Evolutionary conservation across 1,284 basidiomycete genomes (phyloP).

Genomic region (Cryptococcus floricola): DNA sequence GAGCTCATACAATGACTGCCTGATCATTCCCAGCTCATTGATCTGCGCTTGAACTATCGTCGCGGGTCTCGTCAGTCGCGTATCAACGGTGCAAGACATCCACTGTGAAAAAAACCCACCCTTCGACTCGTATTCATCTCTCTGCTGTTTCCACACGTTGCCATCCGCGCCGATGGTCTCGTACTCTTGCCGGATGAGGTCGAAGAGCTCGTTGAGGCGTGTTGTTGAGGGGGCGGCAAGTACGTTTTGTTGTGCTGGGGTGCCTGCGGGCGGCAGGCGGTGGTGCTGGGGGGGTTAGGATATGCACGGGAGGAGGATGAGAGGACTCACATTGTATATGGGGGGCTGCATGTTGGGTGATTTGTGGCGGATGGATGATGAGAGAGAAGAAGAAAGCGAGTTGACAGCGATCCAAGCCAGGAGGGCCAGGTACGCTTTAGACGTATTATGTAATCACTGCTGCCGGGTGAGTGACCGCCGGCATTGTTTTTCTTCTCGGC

Average conservation of each 20-base stretch:
- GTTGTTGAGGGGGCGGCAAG: slow-evolving; percentile 17
- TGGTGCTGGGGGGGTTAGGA: slow-evolving; percentile 35
- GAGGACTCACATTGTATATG: slow-evolving; percentile 38
- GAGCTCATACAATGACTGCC: slow-evolving; percentile 71
- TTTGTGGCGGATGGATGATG: neutral
- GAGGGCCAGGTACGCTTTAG: no score
- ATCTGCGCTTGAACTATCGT: slow-evolving; percentile 65
- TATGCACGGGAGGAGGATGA: neutral
- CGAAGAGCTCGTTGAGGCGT: slow-evolving; percentile 74
- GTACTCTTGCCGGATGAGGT: slow-evolving; percentile 80
- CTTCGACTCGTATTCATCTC: slow-evolving; percentile 87
- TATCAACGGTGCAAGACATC: neutral
- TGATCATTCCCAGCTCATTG: slow-evolving; percentile 67
- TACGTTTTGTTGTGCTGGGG: slow-evolving; percentile 25
- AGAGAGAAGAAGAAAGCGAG: neutral
- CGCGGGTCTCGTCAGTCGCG: neutral
- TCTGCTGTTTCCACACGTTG: slow-evolving; percentile 64
- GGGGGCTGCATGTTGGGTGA: slow-evolving; percentile 34
- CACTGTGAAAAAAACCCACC: slow-evolving; percentile 53
- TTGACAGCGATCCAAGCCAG: neutral
- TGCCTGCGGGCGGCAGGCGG: slow-evolving; percentile 37
- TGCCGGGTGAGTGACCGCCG: no score
- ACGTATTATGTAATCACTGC: no score
- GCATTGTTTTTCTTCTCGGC: no score
- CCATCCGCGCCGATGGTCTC: slow-evolving; percentile 72